Base-by-base conservation (phyloP, 2,329 filamentous ascomycete species). In the Polytolypa hystricis region DNA sequence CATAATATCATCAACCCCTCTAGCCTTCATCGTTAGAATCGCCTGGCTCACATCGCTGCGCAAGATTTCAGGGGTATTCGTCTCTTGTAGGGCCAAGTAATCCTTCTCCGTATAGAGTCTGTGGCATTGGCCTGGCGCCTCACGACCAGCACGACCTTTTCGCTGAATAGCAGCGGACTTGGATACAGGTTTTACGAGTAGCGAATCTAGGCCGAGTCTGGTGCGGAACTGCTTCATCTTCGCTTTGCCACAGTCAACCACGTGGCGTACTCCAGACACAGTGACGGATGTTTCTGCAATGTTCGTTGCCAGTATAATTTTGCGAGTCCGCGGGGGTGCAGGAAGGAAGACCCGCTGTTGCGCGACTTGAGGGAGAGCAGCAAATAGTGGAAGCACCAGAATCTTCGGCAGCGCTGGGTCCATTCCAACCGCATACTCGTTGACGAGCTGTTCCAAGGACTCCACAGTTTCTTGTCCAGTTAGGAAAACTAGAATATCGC, bases 281-380 rank as follows among this genome's bases (percentile, higher is more conserved):
- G 91, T 98, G 41, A 98, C 83, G 1, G 91, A 96, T 0, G 91
- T 96, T 58, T 98, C 91, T n/a, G 91, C 91, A 50, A 98, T 96
- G 52, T 98, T 98, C 10, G 91, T 98, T 0, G 87, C 81, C 1
- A 98, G 66, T 0, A 98, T 86, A 9, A 96, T 72, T 54, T 96
- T 96, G 29, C 91, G 74, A 0, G 84, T 93, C 2, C 77, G 73
- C 38, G 75, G 75, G 0, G 76, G 74, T 15, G 82, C 72, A 1
- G 83, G 81, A 37, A 79, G 69, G 56, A 98, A 96, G 7, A 93
- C 86, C 15, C 77, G 74, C 46, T 93, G 83, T 50, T 98, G 91
- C 0, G 82, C 81, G 36, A 80, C 74, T 47, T 91, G 85, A 1
- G 89, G 83, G 4, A 98, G 71, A 23, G 93, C 86, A 2, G 91